Evolutionary conservation across 208 protist genomes (phyloP).

Genomic region (Leishmania aethiopica): DNA sequence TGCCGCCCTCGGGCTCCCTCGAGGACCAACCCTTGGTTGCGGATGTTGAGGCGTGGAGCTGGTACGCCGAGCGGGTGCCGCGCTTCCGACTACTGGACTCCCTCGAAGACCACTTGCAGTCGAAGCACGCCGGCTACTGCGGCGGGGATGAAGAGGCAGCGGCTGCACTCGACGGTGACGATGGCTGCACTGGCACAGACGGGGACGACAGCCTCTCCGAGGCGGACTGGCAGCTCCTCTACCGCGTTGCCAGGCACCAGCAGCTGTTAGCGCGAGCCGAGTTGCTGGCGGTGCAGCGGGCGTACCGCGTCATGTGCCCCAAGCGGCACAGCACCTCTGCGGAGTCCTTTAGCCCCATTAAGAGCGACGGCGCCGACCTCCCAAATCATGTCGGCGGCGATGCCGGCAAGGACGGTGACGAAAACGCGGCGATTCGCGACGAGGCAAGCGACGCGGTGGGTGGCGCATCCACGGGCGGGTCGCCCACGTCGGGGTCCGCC

Average conservation of each 20-base stretch:
- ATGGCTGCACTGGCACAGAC: not conserved
- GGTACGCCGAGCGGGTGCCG: constrained; percentile 16
- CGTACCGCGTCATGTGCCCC: not conserved
- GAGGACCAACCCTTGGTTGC: not conserved
- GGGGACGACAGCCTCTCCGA: constrained; percentile 20
- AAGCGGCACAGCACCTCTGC: not conserved
- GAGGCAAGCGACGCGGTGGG: not conserved
- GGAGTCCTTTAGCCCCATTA: not conserved
- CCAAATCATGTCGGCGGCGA: not conserved
- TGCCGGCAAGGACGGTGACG: not conserved
- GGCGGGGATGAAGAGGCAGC: constrained; percentile 13
- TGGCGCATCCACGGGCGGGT: not conserved
- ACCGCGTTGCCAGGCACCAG: constrained; percentile 24
- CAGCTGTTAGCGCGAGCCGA: constrained; percentile 4
- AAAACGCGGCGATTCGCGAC: not conserved
- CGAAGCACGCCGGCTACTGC: constrained; percentile 22
- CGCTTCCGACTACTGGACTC: constrained; percentile 67
- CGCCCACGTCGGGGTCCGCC: not conserved
- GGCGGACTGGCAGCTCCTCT: constrained; percentile 41
- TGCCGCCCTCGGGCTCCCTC: not conserved
- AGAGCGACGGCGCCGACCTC: not conserved
- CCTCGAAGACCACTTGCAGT: constrained; percentile 58
- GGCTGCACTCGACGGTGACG: not conserved
- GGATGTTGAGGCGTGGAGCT: constrained; percentile 23
- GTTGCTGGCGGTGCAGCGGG: constrained; percentile 11